Conservation (phyloP, 1,284 basidiomycete genomes). For the Sphagnurus paluster region DNA sequence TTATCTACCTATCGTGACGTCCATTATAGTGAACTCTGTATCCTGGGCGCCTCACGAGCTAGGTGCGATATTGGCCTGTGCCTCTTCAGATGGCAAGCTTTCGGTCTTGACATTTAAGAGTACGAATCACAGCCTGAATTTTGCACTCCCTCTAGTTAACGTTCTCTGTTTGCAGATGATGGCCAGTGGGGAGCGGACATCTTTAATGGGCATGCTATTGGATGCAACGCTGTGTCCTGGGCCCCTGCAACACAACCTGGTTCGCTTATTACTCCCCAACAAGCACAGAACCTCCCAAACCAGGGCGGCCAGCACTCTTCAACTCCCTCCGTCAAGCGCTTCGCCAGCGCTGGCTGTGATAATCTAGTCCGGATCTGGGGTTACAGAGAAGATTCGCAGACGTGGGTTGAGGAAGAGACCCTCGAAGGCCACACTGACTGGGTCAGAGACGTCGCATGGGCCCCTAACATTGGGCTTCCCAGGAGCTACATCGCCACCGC, state of each 20-base stretch:
- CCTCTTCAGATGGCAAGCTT: constrained; percentile 97
- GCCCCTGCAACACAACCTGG: constrained; percentile 90
- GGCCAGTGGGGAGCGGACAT: constrained; percentile 96
- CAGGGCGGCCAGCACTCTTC: constrained; percentile 41
- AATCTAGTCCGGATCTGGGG: constrained; percentile 96
- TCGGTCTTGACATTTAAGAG: constrained; percentile 98
- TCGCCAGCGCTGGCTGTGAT: constrained; percentile 96
- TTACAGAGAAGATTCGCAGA: constrained; percentile 72
- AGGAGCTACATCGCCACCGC: constrained; percentile 95
- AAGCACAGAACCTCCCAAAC: constrained; percentile 42
- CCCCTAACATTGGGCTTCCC: constrained; percentile 93
- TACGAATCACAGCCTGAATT: constrained; percentile 37
- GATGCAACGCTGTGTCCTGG: constrained; percentile 98
- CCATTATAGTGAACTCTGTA: constrained; percentile 94
- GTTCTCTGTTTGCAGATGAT: constrained; percentile 62
- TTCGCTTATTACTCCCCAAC: constrained; percentile 72
- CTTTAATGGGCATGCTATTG: constrained; percentile 94
- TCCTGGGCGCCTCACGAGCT: constrained; percentile 98
- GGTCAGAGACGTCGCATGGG: constrained; percentile 98
- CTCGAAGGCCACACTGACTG: constrained; percentile 94
- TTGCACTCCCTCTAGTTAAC: neutral
- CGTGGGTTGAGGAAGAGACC: constrained; percentile 89
- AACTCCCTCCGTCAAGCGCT: constrained; percentile 70
- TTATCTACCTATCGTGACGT: constrained; percentile 2
- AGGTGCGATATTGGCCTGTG: constrained; percentile 95